Evolutionary conservation across 305 asterid genomes (phyloP), one percentile per base, ranked within the genome.

Genomic region (Fraxinus albicans): DNA sequence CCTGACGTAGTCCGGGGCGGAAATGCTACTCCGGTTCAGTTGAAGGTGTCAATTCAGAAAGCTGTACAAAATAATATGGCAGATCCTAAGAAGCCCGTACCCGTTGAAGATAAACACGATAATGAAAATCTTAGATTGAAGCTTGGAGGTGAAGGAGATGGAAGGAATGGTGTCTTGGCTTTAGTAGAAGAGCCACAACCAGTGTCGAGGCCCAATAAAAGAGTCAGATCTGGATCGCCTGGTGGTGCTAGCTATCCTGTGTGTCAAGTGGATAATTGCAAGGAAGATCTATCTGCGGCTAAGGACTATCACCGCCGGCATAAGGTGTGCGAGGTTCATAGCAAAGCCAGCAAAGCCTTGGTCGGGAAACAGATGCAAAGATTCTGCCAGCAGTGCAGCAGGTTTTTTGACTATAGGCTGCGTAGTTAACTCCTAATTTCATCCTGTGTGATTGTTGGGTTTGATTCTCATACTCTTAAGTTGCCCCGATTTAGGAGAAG

Each of bases 321-420:
- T 82, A 94, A 92, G 90, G 98, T 94, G 77, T 95, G 98, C 77
- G 96, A 90, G 87, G 88, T 87, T 78, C 98, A 95, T 81, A 95
- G 98, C 88, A 95, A 95, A 84, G 95, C 94, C 15, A 82, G 87
- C 3, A 88, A 90, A 76, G 96, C 96, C 12, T 81, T 89, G 83
- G 94, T 95, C 27, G 92, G 93, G 76, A 88, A 90, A 81, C 97
- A 93, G 86, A 88, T 90, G 94, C 98, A 95, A 78, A 87, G 98
- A 84, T 95, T 95, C 84, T 95, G 98, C 89, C 98, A 95, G 92
- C 98, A 95, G 88, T 95, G 98, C 44, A 90, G 93, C 88, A 89
- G 92, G 92, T 86, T 67, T 70, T 60, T 79, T 44, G 8, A 12
- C 21, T 29, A 1, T 70, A 1, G 15, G 10, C 38, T 70, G 21